Evolutionary conservation across 345 rosid genomes (phyloP), one percentile per base, ranked within the genome.

Genomic region (Laguncularia racemosa): DNA sequence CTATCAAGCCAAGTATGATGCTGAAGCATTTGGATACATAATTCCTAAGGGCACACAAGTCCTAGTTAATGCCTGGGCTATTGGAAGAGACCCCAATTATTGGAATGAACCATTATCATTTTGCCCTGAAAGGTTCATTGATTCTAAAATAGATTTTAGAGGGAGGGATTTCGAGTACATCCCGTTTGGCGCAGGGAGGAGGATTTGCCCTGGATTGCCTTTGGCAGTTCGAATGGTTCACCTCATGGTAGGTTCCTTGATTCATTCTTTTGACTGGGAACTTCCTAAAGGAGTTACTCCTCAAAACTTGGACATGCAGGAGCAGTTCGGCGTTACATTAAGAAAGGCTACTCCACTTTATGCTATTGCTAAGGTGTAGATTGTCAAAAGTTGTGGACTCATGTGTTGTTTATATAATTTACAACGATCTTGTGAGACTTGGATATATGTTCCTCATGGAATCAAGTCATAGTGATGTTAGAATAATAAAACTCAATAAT

Each of bases 21-120:
- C 21, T 0, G 64, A 69, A n/a, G 51, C 63, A 9, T 44, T 28
- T 20, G 73, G 64, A 0, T 69, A 62, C 46, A 18, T 50, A 16
- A 10, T 69, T 45, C 68, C 73, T 0, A 64, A 69, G 52, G 68
- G 64, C 16, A 46, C 53, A 20, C 73, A 69, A 40, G 67, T 69
- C 26, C 46, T 63, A 1, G 73, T 69, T 48, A 66, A 66, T 14
- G 64, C 70, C 1, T 66, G 64, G 64, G 70, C 70, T 23, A 58
- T 66, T 14, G 67, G 64, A n/a, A 50, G 73, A 12, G 68, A 69
- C 59, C 56, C 73, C 1, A 19, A 3, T 18, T 52, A 47, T 15
- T 69, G 73, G 73, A 18, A 53, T 14, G 50, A 69, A 12, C 64
- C 73, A 0, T 1, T 19, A 13, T 53, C 49, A 15, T 63, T 69